These are phyloP conservation scores for Dactylellina sp. DNA, from an alignment of 2,329 filamentous ascomycete species.

Conservation along the genomic window DNA sequence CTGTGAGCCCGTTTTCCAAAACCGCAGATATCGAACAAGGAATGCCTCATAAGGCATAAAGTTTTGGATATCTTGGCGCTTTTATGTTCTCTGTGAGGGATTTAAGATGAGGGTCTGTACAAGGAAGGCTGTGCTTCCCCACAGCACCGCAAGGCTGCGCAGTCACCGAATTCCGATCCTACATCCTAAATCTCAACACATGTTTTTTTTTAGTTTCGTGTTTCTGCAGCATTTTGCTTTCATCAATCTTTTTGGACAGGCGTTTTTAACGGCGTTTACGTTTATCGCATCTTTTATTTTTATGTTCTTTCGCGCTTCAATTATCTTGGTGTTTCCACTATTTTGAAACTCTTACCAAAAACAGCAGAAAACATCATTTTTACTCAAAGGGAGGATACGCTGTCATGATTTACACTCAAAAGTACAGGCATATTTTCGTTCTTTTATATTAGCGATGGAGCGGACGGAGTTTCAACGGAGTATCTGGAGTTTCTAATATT, in stretches of 20 bases:
- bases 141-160: not conserved
- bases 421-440: constrained; percentile 23
- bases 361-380: not conserved
- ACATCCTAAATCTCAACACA: constrained; percentile 29
- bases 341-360: not conserved
- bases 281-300: not conserved
- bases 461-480: constrained; percentile 35
- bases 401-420: constrained; percentile 23
- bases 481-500: constrained; percentile 9
- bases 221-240: constrained; percentile 21
- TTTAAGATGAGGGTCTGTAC: constrained; percentile 2
- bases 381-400: constrained; percentile 12
- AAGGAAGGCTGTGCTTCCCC: constrained; percentile 30
- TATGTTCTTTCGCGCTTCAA: not conserved
- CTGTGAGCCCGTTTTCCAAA: constrained; percentile 52
- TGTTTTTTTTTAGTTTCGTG: constrained; percentile 2
- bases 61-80: not conserved
- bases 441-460: constrained; percentile 47
- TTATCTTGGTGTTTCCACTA: not conserved
- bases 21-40: constrained; percentile 45
- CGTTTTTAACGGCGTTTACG: not conserved
- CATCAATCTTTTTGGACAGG: no score
- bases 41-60: constrained; percentile 25
- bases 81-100: constrained; percentile 4
- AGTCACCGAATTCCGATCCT: constrained; percentile 6